Evolutionary conservation across 495 filamentous ascomycete species (phyloP), one percentile per base, ranked within the genome.

Genomic region (Penicillium lagena): DNA sequence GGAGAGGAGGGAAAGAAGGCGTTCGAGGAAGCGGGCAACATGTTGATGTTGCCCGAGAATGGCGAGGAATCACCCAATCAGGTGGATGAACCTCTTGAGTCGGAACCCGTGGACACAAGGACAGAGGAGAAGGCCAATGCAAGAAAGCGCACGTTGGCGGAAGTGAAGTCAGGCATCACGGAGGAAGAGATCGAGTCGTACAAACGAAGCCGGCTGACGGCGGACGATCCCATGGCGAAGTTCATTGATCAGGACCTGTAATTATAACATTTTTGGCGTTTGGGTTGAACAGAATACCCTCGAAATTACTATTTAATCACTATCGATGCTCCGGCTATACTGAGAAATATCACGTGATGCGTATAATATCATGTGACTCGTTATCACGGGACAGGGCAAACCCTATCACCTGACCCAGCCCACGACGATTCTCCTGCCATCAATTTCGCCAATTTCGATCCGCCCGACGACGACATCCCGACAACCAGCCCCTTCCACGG

Each of bases 141-240:
- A 10, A 81, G 79, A 59, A 90, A 91, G 67, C 71, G 88, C 32
- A 85, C 83, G 3, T 52, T 86, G 37, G 76, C 82, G 41, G 87
- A 94, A 51, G 79, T 91, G 68, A 78, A 81, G 47, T 54, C 65
- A 4, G 86, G 85, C 3, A 73, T 91, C 30, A 80, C 79, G 2
- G 87, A 94, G 55, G 86, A 86, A 27, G 89, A 94, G 44, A 71
- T 94, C 60, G 89, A 95, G 42, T 79, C 78, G 22, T 95, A 90
- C 62, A 82, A 87, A 51, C 72, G 78, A 49, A 88, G 87, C 51
- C 72, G 81, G 49, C 69, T 79, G 37, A 73, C 75, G 14, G 78
- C 80, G 4, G 77, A 86, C 42, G 90, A 96, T 70, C 90, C 90
- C 2, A 96, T 95, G 90, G 86, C 87, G 8, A 77, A 76, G 5